Percentiles rank a stretch among this genome's conserved stretches.
phyloP scores from a whole-genome alignment of 805 yeast genomes.

The Cyberlindnera maritima region DNA sequence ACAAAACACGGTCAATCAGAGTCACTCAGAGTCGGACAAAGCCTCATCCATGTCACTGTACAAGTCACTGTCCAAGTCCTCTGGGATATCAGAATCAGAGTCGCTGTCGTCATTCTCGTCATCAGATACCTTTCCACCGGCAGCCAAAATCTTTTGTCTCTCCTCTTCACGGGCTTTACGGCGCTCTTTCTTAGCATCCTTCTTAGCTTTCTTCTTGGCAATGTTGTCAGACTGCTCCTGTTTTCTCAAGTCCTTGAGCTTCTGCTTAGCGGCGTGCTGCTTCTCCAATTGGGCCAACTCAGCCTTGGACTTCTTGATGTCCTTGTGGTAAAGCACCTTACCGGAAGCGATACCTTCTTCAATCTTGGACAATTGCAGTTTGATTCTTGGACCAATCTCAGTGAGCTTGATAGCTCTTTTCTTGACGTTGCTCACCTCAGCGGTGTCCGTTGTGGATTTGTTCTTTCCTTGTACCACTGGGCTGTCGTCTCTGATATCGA shows the following conservation, averaged over 20 bases:
- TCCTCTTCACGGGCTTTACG: slow-evolving; percentile 51
- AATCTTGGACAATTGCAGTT: slow-evolving; percentile 72
- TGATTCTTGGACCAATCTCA: slow-evolving; percentile 90
- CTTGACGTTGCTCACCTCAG: slow-evolving; percentile 28
- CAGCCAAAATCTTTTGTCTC: slow-evolving; percentile 28
- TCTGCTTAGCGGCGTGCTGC: slow-evolving; percentile 59
- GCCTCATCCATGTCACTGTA: slow-evolving; percentile 41
- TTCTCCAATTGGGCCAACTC: slow-evolving; percentile 64
- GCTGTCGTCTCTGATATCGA: slow-evolving; percentile 46
- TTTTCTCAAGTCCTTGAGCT: slow-evolving; percentile 67
- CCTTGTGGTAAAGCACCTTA: slow-evolving; percentile 81
- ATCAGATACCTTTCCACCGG: slow-evolving; percentile 28
- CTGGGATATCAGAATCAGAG: slow-evolving; percentile 38
- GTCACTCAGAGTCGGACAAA: slow-evolving; percentile 21
- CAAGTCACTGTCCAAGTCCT: slow-evolving; percentile 45
- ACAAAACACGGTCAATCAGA: neutral
- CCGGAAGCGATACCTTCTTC: slow-evolving; percentile 92
- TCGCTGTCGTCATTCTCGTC: slow-evolving; percentile 34
- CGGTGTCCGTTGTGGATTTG: slow-evolving; percentile 16
- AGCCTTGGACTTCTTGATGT: slow-evolving; percentile 55
- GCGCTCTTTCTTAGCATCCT: slow-evolving; percentile 70
- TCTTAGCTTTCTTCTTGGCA: slow-evolving; percentile 67
- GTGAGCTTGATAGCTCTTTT: slow-evolving; percentile 89
- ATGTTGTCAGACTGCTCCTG: slow-evolving; percentile 79
- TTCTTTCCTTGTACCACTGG: slow-evolving; percentile 19